Evolutionary conservation across 2,329 filamentous ascomycete species (phyloP).

Genomic region (Elsinoe fawcettii): DNA sequence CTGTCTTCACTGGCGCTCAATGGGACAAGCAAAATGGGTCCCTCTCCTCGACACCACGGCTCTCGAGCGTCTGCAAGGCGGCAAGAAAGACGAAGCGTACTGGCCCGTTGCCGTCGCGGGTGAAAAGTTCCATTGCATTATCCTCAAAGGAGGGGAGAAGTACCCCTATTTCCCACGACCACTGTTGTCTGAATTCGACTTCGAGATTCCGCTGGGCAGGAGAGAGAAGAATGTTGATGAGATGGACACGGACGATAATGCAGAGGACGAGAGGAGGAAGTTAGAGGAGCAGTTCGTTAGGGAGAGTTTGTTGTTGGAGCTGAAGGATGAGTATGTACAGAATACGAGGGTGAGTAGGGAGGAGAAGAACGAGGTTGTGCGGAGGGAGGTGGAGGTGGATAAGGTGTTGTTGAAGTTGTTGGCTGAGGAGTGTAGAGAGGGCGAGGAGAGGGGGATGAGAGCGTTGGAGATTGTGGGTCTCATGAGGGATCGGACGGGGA

Average conservation of each 20-base stretch:
- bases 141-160: slow-evolving; percentile 88
- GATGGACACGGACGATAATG: slow-evolving; percentile 34
- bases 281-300: slow-evolving; percentile 80
- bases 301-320: slow-evolving; percentile 60
- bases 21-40: slow-evolving; percentile 81
- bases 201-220: slow-evolving; percentile 66
- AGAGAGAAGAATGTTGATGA: slow-evolving; percentile 21
- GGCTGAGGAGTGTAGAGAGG: slow-evolving; percentile 80
- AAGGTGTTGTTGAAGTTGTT: slow-evolving; percentile 84
- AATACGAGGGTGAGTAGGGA: slow-evolving; percentile 56
- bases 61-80: slow-evolving; percentile 71
- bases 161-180: slow-evolving; percentile 90
- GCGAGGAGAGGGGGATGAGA: slow-evolving; percentile 89
- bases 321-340: slow-evolving; percentile 67
- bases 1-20: slow-evolving; percentile 81
- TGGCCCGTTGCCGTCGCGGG: slow-evolving; percentile 92
- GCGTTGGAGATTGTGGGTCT: slow-evolving; percentile 83
- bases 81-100: slow-evolving; percentile 81
- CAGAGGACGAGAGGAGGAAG: slow-evolving; percentile 36
- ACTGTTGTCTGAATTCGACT: slow-evolving; percentile 86
- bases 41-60: slow-evolving; percentile 84
- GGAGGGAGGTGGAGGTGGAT: slow-evolving; percentile 76
- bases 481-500: slow-evolving; percentile 74
- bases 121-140: slow-evolving; percentile 94
- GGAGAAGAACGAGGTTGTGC: slow-evolving; percentile 59